Conservation (phyloP, 441 rosid genomes). For the Eutrema salsugineum region DNA sequence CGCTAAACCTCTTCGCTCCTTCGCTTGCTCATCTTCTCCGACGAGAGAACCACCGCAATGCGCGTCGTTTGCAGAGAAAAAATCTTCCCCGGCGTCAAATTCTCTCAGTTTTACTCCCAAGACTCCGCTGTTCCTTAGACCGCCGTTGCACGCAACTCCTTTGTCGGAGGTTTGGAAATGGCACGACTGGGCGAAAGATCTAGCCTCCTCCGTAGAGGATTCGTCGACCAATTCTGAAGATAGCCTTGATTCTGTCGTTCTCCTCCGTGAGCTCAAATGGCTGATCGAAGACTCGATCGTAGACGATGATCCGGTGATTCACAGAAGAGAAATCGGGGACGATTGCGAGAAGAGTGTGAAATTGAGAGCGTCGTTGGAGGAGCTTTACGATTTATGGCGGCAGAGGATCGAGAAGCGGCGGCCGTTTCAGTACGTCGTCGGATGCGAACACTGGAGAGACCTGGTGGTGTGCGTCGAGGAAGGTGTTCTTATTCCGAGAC, state of each 20-base stretch:
- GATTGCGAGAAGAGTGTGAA: constrained; percentile 18
- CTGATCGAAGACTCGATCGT: constrained; percentile 61
- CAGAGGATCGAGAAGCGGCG: constrained; percentile 80
- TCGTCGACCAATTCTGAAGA: constrained; percentile 48
- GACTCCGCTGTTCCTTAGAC: constrained; percentile 55
- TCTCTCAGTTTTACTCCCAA: constrained; percentile 27
- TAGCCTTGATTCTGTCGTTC: constrained; percentile 58
- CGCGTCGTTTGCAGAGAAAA: neutral
- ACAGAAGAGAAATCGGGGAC: neutral
- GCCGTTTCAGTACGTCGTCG: constrained; percentile 87
- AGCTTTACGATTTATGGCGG: constrained; percentile 66
- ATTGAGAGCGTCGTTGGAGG: constrained; percentile 47
- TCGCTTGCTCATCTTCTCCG: constrained; percentile 24
- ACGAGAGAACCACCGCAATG: constrained; percentile 13
- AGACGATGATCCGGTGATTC: constrained; percentile 35
- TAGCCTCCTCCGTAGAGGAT: constrained; percentile 56
- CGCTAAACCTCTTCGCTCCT: constrained; percentile 9
- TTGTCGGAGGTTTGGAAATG: constrained; percentile 57
- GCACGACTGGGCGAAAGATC: constrained; percentile 71
- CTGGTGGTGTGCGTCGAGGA: constrained; percentile 80
- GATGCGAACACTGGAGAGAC: constrained; percentile 95
- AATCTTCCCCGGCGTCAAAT: neutral
- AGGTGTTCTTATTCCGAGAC: constrained; percentile 92
- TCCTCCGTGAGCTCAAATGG: constrained; percentile 84
- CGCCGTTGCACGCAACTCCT: constrained; percentile 41